Conservation (phyloP, 2,329 filamentous ascomycete genomes). For the Epichloe elymi region DNA sequence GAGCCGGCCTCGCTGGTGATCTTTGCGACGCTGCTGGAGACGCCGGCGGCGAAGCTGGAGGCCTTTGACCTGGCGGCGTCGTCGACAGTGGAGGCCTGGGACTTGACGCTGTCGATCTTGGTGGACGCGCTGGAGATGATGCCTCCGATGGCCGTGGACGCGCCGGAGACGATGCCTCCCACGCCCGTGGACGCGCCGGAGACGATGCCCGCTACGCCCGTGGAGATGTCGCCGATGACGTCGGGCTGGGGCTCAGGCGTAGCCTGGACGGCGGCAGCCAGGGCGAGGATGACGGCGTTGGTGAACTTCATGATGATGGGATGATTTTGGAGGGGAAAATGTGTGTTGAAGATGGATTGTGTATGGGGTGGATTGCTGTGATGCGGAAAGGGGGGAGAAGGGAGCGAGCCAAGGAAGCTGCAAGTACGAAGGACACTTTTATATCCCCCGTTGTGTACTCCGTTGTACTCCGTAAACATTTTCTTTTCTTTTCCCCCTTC, state of each 20-base stretch:
- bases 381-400: accelerated
- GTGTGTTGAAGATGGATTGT: background rate
- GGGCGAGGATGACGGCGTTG: constrained; percentile 17
- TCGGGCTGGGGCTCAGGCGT: constrained; percentile 5
- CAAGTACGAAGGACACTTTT: background rate
- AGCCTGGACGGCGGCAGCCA: constrained; percentile 20
- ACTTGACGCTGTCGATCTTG: background rate
- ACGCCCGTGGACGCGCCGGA: no score
- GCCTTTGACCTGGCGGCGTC: constrained; percentile 5
- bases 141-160: constrained; percentile 3
- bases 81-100: background rate
- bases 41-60: constrained; percentile 1
- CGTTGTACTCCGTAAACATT: no score
- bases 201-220: background rate
- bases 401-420: no score
- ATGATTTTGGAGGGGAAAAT: background rate
- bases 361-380: background rate
- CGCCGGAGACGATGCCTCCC: background rate
- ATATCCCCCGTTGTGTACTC: background rate
- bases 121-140: background rate
- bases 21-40: constrained; percentile 6
- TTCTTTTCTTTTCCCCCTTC: background rate
- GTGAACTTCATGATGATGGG: constrained; percentile 25
- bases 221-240: background rate
- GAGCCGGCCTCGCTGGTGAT: constrained; percentile 11